These are phyloP conservation scores for Sugiyamaella lignohabitans DNA, from an alignment of 805 yeast genomes.

Conservation along the genomic window DNA sequence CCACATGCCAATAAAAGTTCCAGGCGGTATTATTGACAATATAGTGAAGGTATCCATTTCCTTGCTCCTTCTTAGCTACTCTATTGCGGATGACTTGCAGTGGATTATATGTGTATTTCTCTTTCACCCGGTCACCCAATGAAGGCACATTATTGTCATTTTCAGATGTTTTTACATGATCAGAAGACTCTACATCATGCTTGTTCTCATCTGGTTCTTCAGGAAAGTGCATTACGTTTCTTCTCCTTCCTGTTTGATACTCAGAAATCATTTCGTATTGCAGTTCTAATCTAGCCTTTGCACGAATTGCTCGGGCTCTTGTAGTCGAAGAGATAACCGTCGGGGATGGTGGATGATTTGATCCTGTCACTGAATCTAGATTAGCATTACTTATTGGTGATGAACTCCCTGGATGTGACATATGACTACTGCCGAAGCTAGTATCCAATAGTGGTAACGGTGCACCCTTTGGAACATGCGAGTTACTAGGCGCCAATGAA, in stretches of 20 bases:
- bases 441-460: background rate
- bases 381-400: background rate
- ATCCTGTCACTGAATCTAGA: constrained; percentile 1
- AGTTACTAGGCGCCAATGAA: background rate
- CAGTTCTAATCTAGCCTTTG: constrained; percentile 29
- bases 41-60: constrained; percentile 1
- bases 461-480: no score
- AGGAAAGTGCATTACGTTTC: background rate
- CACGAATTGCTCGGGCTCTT: constrained; percentile 22
- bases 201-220: background rate
- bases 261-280: constrained; percentile 22
- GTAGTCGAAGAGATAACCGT: constrained; percentile 14
- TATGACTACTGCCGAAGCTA: background rate
- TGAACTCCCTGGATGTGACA: no score
- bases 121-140: constrained; percentile 6
- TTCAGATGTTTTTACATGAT: no score
- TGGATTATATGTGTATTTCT: constrained; percentile 53
- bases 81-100: constrained; percentile 76
- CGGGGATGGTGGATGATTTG: background rate
- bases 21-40: constrained; percentile 1
- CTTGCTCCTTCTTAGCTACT: constrained; percentile 23
- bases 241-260: constrained; percentile 3
- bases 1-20: constrained; percentile 21
- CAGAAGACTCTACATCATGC: no score
- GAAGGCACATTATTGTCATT: background rate